Conservation (phyloP, 2,329 filamentous ascomycete genomes). For the Rhynchosporium graminicola region DNA sequence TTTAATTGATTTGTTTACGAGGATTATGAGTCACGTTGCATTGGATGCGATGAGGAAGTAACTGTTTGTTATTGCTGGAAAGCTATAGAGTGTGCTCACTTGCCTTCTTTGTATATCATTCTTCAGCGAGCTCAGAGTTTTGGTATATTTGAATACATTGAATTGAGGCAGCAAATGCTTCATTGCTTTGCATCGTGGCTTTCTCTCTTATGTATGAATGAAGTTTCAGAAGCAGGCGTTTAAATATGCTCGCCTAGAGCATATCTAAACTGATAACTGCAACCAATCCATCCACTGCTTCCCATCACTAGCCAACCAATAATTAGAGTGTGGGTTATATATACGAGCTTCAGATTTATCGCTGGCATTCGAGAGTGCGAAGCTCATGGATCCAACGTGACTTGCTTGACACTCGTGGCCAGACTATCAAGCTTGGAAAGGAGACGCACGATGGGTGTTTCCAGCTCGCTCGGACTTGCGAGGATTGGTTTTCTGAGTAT, state of each 20-base stretch:
- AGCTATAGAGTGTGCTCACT: too few species aligned
- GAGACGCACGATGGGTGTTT: background rate
- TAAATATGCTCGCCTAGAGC: too few species aligned
- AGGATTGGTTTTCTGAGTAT: background rate
- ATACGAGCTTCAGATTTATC: background rate
- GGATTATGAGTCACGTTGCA: conserved; percentile 9
- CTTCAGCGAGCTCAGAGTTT: too few species aligned
- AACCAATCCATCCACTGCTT: conserved; percentile 3
- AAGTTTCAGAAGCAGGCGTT: too few species aligned
- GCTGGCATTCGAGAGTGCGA: background rate
- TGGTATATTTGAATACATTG: too few species aligned
- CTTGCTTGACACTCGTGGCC: background rate
- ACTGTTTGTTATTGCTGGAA: too few species aligned
- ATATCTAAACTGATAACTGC: background rate
- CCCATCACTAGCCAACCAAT: background rate
- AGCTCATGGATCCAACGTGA: background rate
- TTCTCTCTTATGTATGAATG: conserved; percentile 4
- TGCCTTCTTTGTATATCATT: too few species aligned
- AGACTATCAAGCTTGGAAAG: background rate
- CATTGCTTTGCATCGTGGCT: background rate
- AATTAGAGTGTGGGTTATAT: background rate
- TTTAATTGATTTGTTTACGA: conserved; percentile 1
- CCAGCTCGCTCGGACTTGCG: background rate
- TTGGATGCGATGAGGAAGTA: background rate
- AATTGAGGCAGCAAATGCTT: too few species aligned